Evolutionary conservation across 257 asterid genomes (phyloP), one percentile per base, ranked within the genome.

Genomic region (Fraxinus cuspidata): DNA sequence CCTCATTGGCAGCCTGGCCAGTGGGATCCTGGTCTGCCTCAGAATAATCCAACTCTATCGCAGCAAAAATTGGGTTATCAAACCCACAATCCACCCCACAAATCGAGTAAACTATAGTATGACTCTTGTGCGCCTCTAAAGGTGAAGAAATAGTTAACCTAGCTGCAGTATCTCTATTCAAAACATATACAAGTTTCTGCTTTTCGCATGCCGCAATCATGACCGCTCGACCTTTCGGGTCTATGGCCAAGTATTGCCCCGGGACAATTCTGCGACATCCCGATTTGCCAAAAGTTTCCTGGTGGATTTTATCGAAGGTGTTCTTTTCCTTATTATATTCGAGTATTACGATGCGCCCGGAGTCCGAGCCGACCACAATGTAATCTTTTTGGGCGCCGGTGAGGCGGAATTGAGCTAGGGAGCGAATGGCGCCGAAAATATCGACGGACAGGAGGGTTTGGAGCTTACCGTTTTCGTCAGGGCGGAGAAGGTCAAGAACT

Each of bases 11-110:
- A 37, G 98, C 95, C 81, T 88, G 97, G 25, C 99, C 99, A 34
- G 98, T 89, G 29, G 97, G 96, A 79, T 96, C 99, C 92, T 93
- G 97, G 44, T 93, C 99, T 3, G 97, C 99, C 88, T 93, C 99
- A 1, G 96, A 79, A 64, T 96, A 96, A 86, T 96, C 98, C 89
- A 96, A 81, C 83, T 96, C 99, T 66, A 96, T 94, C 0, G 98
- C 98, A 32, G 98, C 99, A 82, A 96, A 96, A 25, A 96, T 90
- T 0, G 99, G 99, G 78, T 96, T 96, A 81, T 96, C 99, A 72
- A 96, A 96, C 79, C 99, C 99, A 75, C 98, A 93, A 77, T 96
- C 98, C 58, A 96, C 97, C 21, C 98, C 97, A 7, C 98, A 92
- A 21, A 96, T 90, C 0, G 97, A 91, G 75, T 89, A 96, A 28